Evolutionary conservation across 2,329 filamentous ascomycete species (phyloP).

Genomic region (Diplodia scrobiculata): DNA sequence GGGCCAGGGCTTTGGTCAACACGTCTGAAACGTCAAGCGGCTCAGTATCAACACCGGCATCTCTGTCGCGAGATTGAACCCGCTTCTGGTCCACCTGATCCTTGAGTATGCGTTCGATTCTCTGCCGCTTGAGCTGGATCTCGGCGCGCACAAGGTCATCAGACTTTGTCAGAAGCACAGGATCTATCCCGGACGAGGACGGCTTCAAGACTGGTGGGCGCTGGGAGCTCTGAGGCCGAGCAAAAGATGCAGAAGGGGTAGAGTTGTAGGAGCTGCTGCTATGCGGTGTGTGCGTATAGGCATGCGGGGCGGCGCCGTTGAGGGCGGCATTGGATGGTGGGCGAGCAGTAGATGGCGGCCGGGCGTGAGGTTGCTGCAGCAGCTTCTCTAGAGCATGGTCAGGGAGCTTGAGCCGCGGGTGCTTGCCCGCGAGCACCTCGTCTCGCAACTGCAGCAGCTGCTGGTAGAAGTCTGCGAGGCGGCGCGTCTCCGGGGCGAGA

Average conservation of each 20-base stretch:
- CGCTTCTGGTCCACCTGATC: constrained; percentile 73
- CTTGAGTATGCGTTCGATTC: constrained; percentile 74
- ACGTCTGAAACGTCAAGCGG: constrained; percentile 49
- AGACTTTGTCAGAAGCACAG: constrained; percentile 82
- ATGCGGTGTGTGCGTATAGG: constrained; percentile 18
- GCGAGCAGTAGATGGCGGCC: constrained; percentile 34
- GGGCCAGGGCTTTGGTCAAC: constrained; percentile 63
- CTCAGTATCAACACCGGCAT: constrained; percentile 52
- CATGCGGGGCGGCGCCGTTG: constrained; percentile 18
- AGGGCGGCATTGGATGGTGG: constrained; percentile 20
- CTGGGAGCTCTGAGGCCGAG: constrained; percentile 27
- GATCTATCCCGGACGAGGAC: constrained; percentile 70
- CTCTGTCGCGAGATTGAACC: constrained; percentile 52
- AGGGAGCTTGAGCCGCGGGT: constrained; percentile 63
- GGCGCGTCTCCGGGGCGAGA: constrained; percentile 40
- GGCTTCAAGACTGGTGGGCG: constrained; percentile 41
- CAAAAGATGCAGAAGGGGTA: constrained; percentile 26
- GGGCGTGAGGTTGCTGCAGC: constrained; percentile 33
- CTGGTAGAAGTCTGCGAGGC: constrained; percentile 62
- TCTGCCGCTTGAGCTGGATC: constrained; percentile 74
- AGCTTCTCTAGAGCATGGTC: constrained; percentile 54
- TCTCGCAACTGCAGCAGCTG: constrained; percentile 81
- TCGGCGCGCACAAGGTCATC: constrained; percentile 82
- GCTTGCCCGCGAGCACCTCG: constrained; percentile 74
- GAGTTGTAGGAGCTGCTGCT: constrained; percentile 33